These are phyloP conservation scores for Calonectria honghensis DNA, from an alignment of 2,329 filamentous ascomycete species.

Conservation along the genomic window DNA sequence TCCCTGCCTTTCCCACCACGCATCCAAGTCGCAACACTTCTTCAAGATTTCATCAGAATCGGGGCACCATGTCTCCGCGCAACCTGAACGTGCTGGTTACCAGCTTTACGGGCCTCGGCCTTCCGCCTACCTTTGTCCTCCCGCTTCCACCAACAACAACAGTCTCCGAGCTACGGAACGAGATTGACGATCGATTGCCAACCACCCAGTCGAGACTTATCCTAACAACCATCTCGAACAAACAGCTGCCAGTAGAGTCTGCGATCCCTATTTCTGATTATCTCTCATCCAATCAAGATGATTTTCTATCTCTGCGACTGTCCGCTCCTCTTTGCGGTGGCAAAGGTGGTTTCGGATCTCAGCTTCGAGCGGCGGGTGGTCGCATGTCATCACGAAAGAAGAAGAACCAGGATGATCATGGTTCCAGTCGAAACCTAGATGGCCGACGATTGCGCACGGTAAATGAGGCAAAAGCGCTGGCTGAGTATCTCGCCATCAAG, in stretches of 20 bases:
- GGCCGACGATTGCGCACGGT: constrained; percentile 93
- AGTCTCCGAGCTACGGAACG: constrained; percentile 79
- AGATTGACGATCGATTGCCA: constrained; percentile 78
- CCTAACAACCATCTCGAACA: constrained; percentile 88
- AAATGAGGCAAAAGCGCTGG: constrained; percentile 94
- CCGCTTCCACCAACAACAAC: constrained; percentile 80
- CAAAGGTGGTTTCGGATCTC: constrained; percentile 98
- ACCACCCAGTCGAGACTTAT: constrained; percentile 77
- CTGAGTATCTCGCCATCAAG: constrained; percentile 95
- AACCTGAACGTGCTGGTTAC: constrained; percentile 89
- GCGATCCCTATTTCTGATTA: constrained; percentile 75
- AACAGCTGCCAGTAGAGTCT: constrained; percentile 76
- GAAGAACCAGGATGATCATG: constrained; percentile 88
- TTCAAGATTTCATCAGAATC: not conserved
- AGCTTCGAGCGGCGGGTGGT: constrained; percentile 95
- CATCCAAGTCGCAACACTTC: constrained; percentile 23
- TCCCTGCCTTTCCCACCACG: not conserved
- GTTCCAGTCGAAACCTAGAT: constrained; percentile 94
- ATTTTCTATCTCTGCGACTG: constrained; percentile 88
- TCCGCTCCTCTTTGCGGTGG: constrained; percentile 89
- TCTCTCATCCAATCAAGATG: constrained; percentile 74
- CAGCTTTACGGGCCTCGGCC: constrained; percentile 86
- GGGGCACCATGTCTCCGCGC: constrained; percentile 69
- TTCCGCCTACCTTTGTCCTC: constrained; percentile 89
- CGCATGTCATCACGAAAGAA: constrained; percentile 98